Evolutionary conservation across 2,329 filamentous ascomycete species (phyloP).

Genomic region (Trichoderma endophyticum): DNA sequence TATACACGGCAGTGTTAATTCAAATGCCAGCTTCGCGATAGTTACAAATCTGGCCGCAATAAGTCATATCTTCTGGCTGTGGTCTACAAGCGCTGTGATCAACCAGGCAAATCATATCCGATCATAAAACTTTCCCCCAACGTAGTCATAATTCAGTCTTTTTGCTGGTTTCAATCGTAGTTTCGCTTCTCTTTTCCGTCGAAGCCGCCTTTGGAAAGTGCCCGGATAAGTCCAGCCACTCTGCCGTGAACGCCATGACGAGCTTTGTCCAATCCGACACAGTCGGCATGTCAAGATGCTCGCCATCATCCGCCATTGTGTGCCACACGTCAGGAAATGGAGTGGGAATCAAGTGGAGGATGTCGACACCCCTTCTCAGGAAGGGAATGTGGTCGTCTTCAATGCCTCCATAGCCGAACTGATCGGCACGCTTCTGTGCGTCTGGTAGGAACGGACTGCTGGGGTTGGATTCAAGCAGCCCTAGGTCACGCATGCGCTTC

Average conservation of each 20-base stretch:
- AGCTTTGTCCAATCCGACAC: constrained; percentile 86
- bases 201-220: constrained; percentile 32
- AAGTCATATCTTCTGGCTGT: neutral
- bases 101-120: neutral
- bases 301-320: constrained; percentile 74
- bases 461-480: constrained; percentile 60
- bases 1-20: neutral
- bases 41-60: neutral
- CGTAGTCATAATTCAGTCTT: constrained; percentile 32
- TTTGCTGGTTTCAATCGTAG: constrained; percentile 27
- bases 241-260: constrained; percentile 76
- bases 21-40: neutral
- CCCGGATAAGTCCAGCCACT: constrained; percentile 79
- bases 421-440: constrained; percentile 46
- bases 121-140: neutral
- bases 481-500: constrained; percentile 64
- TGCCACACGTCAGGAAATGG: constrained; percentile 89
- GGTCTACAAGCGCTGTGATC: neutral
- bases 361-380: constrained; percentile 76
- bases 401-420: constrained; percentile 54
- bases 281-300: constrained; percentile 75
- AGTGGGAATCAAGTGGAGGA: constrained; percentile 83
- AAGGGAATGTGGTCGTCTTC: constrained; percentile 93
- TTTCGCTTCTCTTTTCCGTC: constrained; percentile 28
- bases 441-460: constrained; percentile 62